Percentiles rank a stretch among this genome's conserved stretches.
phyloP scores from a whole-genome alignment of 73 alveolate species.

The Paramecium octaurelia region DNA sequence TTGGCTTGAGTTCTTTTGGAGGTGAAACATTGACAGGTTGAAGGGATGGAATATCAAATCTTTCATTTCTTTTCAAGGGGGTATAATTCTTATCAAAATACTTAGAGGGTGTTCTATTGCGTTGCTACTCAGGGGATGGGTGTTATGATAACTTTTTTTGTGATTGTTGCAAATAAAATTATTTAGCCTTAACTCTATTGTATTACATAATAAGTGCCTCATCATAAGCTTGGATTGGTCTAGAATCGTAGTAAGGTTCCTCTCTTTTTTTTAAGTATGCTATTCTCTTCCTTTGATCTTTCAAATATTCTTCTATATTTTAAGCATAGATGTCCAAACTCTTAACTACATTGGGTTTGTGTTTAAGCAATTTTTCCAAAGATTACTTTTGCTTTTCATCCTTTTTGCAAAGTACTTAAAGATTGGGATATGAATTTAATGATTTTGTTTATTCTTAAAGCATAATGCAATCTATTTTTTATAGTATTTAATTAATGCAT shows the following conservation, averaged over 20 bases:
- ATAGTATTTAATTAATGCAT: background rate
- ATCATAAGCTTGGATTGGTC: background rate
- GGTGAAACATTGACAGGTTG: background rate
- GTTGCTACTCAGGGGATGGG: background rate
- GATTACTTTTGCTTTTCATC: background rate
- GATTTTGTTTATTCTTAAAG: background rate
- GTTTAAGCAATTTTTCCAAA: background rate
- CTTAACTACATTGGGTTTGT: conserved; percentile 32
- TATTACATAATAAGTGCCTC: background rate
- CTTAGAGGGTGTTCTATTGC: background rate
- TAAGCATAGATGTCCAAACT: conserved; percentile 19
- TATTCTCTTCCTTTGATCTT: background rate
- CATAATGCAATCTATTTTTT: background rate
- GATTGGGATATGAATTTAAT: background rate
- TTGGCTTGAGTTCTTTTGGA: background rate
- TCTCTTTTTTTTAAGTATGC: background rate
- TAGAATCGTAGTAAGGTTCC: background rate
- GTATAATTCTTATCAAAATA: conserved; percentile 10
- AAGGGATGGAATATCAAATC: background rate
- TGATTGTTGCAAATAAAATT: background rate
- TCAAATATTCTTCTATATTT: background rate
- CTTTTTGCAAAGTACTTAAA: background rate
- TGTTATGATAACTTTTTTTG: background rate
- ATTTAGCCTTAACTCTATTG: conserved; percentile 25
- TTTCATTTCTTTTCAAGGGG: conserved; percentile 29